Conservation (phyloP, 202 grass and related monocot genomes). For the Thinopyrum obtusiflorum region DNA sequence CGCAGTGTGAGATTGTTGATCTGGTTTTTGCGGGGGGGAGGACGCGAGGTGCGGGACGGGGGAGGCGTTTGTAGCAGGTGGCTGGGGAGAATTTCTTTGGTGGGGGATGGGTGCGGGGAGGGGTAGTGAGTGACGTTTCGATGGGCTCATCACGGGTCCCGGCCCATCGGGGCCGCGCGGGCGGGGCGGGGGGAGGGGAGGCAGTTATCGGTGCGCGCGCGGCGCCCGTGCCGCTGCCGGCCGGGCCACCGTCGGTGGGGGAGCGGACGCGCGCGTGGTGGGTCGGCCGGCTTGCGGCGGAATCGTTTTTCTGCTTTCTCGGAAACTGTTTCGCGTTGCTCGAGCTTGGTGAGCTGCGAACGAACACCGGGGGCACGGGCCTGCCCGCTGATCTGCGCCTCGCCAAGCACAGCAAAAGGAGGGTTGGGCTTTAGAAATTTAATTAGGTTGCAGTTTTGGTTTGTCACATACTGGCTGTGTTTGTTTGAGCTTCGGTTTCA, state of each 20-base stretch:
- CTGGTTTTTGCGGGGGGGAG: background rate
- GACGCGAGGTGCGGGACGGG: background rate
- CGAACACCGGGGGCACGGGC: too few relatives aligned
- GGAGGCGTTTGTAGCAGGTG: background rate
- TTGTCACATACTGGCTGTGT: too few relatives aligned
- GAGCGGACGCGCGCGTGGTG: background rate
- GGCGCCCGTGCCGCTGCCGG: background rate
- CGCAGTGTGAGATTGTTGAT: background rate
- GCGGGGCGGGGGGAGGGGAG: too few relatives aligned
- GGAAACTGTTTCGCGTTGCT: background rate
- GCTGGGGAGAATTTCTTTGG: background rate
- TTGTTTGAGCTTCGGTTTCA: too few relatives aligned
- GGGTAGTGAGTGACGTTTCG: background rate
- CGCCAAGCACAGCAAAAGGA: too few relatives aligned
- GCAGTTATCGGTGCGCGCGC: background rate
- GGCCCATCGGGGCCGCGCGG: conserved; percentile 11
- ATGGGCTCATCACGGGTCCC: conserved; percentile 25
- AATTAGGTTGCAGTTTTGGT: too few relatives aligned
- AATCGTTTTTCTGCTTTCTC: background rate
- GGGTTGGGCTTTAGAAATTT: too few relatives aligned
- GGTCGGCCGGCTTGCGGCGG: background rate
- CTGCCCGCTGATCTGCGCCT: too few relatives aligned
- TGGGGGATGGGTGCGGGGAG: background rate
- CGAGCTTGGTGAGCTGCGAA: too few relatives aligned
- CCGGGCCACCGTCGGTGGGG: background rate